These are phyloP conservation scores for Solanum clarkiae DNA, from an alignment of 257 asterid genomes.

Conservation along the genomic window DNA sequence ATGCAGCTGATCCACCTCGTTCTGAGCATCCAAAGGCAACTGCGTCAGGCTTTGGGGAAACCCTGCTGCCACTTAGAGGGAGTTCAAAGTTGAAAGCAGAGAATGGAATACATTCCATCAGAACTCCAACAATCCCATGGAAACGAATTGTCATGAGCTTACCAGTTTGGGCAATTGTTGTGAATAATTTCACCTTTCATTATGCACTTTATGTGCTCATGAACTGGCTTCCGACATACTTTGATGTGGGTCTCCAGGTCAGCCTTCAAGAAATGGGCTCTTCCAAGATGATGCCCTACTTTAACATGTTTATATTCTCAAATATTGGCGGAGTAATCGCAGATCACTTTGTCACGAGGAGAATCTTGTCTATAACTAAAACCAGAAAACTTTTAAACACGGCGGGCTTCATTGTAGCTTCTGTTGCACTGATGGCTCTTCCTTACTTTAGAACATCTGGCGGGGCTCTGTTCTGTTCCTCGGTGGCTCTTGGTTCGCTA, in stretches of 20 bases:
- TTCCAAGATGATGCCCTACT: constrained; percentile 85
- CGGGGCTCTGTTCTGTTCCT: constrained; percentile 70
- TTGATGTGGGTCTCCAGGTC: constrained; percentile 64
- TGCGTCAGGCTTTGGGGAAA: constrained; percentile 76
- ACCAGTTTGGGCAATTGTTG: constrained; percentile 92
- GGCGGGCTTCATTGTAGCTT: constrained; percentile 61
- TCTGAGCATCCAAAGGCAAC: constrained; percentile 87
- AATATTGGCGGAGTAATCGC: constrained; percentile 85
- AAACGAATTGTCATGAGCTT: constrained; percentile 46
- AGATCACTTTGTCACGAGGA: constrained; percentile 55
- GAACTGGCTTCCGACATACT: constrained; percentile 98
- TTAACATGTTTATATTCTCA: constrained; percentile 82
- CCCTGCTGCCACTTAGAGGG: constrained; percentile 49
- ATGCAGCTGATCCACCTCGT: constrained; percentile 76
- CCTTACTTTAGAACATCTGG: constrained; percentile 64
- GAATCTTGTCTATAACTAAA: constrained; percentile 48
- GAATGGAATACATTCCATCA: constrained; percentile 31
- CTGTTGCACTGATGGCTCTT: constrained; percentile 58
- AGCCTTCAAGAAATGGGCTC: constrained; percentile 97
- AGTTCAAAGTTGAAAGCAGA: constrained; percentile 32
- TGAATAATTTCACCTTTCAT: constrained; percentile 81
- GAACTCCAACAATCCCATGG: constrained; percentile 60
- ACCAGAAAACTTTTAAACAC: constrained; percentile 78
- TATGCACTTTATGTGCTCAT: constrained; percentile 85
- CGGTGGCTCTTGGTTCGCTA: constrained; percentile 80